phyloP scores from a whole-genome alignment of 2,329 filamentous ascomycete species.

The Cytospora piceicola region DNA sequence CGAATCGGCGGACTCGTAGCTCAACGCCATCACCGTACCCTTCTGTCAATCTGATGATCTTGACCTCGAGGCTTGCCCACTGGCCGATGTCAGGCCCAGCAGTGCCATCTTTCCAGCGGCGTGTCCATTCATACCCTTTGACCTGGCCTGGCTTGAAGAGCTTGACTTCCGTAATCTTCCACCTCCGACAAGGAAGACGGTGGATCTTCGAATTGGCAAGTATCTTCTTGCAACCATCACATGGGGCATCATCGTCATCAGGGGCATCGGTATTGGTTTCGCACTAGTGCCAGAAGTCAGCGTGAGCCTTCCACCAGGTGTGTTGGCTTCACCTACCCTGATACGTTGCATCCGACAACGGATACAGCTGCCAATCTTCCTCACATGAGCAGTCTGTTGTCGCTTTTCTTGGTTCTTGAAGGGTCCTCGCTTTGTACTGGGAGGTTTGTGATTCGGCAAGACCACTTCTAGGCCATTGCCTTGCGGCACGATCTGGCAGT shows the following conservation, averaged over 20 bases:
- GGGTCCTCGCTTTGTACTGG: constrained; percentile 52
- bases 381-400: constrained; percentile 59
- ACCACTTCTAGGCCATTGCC: constrained; percentile 32
- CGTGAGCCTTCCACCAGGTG: background rate
- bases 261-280: constrained; percentile 48
- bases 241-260: constrained; percentile 50
- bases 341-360: constrained; percentile 66
- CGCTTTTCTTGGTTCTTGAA: constrained; percentile 58
- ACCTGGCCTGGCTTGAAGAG: constrained; percentile 64
- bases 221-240: constrained; percentile 56
- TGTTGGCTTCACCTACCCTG: constrained; percentile 49
- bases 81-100: constrained; percentile 56
- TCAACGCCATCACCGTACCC: constrained; percentile 56
- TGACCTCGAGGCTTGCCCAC: constrained; percentile 58
- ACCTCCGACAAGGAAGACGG: constrained; percentile 61
- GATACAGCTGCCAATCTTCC: constrained; percentile 62
- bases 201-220: constrained; percentile 54
- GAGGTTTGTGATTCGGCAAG: constrained; percentile 42
- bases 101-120: constrained; percentile 59
- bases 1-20: constrained; percentile 58
- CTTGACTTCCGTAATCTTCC: constrained; percentile 62
- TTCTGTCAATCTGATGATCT: constrained; percentile 55
- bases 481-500: constrained; percentile 24
- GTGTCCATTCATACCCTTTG: constrained; percentile 62
- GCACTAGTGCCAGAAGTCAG: constrained; percentile 47